Evolutionary conservation across 768 basidiomycete species (phyloP), one percentile per base, ranked within the genome.

Genomic region (Mycena crocata): DNA sequence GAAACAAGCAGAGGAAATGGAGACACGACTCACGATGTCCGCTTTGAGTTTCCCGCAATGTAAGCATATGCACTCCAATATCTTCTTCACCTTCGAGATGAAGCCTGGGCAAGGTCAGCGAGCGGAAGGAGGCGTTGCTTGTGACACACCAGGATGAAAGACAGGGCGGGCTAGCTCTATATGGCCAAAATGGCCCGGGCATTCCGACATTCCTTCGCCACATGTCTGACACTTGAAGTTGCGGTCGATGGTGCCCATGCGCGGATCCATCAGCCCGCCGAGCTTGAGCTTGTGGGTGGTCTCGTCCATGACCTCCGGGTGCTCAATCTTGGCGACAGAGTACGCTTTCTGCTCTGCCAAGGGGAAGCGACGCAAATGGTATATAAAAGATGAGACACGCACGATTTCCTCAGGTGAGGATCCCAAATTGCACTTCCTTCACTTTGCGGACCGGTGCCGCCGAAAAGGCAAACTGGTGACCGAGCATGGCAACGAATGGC

Each of bases 171-270:
- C 95, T 75, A 99, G 83, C 82, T 99, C 98, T 74, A 99, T 95
- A 78, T 99, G 96, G 60, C 98, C 98, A 83, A 99, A 99, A 79
- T 99, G 98, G 55, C 98, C 98, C 31, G 98, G 96, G 83, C 98
- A 99, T 78, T 99, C 98, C 21, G 95, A 92, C 96, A 99, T 98
- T n/a, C 96, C 97, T 86, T 99, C 98, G 71, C 96, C 96, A 79
- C 98, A 99, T 31, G 98, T 99, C 84, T 98, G 96, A 78, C 98
- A 99, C 84, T 99, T 99, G 83, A 97, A 96, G 78, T 96, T 96
- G 71, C 95, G 87, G 84, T 96, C 95, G 73, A 96, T 97, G 31
- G 95, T 99, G 40, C 98, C 98, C 93, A 99, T 95, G 65, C 95
- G 90, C 55, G 96, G 95, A 82, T 99, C 98, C 93, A 97, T 97